Evolutionary conservation across 2,329 filamentous ascomycete species (phyloP).

Genomic region (Eurotiales sp.): DNA sequence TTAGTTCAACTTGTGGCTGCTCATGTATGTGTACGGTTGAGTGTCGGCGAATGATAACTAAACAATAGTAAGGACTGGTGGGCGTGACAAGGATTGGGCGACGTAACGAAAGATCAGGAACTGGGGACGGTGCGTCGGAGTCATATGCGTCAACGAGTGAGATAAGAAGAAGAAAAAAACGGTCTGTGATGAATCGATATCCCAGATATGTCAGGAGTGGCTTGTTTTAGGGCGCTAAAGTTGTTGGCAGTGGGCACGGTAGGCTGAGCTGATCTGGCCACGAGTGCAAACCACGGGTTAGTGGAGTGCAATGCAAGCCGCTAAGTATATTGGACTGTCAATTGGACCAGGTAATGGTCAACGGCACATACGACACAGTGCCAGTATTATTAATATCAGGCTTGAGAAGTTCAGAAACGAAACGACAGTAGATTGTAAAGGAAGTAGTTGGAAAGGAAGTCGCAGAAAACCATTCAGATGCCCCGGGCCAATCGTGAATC

Average conservation of each 20-base stretch:
- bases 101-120: neutral
- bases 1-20: neutral
- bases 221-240: conserved; percentile 3
- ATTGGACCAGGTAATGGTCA: too few relatives aligned
- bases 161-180: neutral
- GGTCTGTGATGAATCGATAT: neutral
- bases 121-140: neutral
- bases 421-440: too few relatives aligned
- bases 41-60: neutral
- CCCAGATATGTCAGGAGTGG: neutral
- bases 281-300: neutral
- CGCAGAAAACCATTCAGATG: too few relatives aligned
- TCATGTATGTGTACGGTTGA: neutral
- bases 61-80: neutral
- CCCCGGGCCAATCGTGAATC: too few relatives aligned
- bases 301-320: too few relatives aligned
- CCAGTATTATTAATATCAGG: too few relatives aligned
- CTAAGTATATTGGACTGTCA: too few relatives aligned
- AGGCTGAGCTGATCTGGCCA: conserved; percentile 6
- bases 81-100: neutral
- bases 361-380: too few relatives aligned
- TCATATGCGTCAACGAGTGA: conserved; percentile 3
- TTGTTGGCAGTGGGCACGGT: conserved; percentile 1
- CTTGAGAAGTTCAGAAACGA: too few relatives aligned
- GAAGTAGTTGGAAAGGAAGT: too few relatives aligned